These are phyloP conservation scores for Dendrostoma leiphaemia DNA, from an alignment of 2,329 filamentous ascomycete species.

Conservation along the genomic window DNA sequence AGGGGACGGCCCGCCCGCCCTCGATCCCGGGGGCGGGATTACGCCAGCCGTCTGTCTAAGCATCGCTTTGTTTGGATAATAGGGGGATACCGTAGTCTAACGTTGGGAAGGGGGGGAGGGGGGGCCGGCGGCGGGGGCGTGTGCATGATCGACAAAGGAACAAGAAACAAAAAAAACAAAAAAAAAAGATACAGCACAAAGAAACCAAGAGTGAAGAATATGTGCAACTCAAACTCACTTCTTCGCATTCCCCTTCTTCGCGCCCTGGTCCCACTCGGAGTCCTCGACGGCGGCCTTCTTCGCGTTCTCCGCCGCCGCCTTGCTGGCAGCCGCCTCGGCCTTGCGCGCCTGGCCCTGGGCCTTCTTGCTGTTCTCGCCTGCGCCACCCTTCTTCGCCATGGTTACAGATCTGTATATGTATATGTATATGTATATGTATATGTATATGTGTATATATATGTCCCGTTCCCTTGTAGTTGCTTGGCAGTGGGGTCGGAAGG, in stretches of 20 bases:
- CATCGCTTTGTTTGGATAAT: too few species aligned
- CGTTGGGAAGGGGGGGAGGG: too few species aligned
- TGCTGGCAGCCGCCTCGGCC: constrained; percentile 79
- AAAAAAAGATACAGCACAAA: too few species aligned
- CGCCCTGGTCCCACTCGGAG: constrained; percentile 78
- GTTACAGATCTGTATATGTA: constrained; percentile 20
- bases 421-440: constrained; percentile 19
- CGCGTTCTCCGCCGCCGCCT: constrained; percentile 68
- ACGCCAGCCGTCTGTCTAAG: too few species aligned
- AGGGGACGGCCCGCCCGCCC: not conserved
- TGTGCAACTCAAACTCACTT: constrained; percentile 70
- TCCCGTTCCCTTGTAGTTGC: too few species aligned
- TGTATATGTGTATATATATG: not conserved
- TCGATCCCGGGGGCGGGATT: too few species aligned
- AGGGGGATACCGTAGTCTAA: too few species aligned
- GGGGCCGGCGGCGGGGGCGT: too few species aligned
- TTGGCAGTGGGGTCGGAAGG: too few species aligned
- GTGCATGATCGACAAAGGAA: not conserved
- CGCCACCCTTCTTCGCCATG: constrained; percentile 70
- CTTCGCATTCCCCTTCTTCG: constrained; percentile 75
- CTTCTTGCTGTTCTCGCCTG: constrained; percentile 84
- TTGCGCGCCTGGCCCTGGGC: constrained; percentile 87
- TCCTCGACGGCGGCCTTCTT: constrained; percentile 68
- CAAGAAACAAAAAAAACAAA: not conserved
- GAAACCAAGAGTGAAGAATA: constrained; percentile 4